These are phyloP conservation scores for Davidsoniella eucalypti DNA, from an alignment of 2,329 filamentous ascomycete species.

Conservation along the genomic window DNA sequence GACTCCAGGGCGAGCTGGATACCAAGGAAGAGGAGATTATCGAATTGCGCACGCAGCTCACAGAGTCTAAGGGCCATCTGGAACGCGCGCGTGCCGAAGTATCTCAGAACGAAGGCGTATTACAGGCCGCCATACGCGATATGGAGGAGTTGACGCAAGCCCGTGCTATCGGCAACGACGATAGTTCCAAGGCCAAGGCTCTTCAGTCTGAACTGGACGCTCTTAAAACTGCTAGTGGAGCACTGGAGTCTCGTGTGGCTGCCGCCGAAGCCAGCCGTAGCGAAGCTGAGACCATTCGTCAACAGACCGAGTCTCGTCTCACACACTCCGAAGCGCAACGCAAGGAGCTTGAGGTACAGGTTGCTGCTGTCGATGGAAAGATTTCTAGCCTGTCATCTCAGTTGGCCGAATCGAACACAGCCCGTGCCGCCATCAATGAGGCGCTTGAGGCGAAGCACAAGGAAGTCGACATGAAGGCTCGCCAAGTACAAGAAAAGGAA, in stretches of 20 bases:
- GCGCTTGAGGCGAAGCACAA: conserved; percentile 25
- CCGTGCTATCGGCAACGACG: conserved; percentile 12
- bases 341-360: conserved; percentile 15
- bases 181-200: conserved; percentile 15
- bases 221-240: conserved; percentile 22
- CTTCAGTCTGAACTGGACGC: conserved; percentile 28
- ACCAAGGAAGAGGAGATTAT: conserved; percentile 13
- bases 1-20: conserved; percentile 12
- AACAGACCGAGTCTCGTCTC: conserved; percentile 9
- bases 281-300: conserved; percentile 13
- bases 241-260: conserved; percentile 10
- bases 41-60: conserved; percentile 12
- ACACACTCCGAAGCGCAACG: conserved; percentile 10
- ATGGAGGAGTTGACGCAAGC: conserved; percentile 15
- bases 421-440: conserved; percentile 24
- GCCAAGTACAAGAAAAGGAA: conserved; percentile 30
- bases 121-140: conserved; percentile 16
- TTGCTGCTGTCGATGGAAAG: conserved; percentile 17
- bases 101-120: conserved; percentile 17
- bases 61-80: conserved; percentile 13
- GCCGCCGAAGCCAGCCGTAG: conserved; percentile 10
- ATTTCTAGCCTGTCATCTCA: conserved; percentile 23
- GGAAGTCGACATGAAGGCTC: conserved; percentile 22
- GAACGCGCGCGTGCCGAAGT: conserved; percentile 12
- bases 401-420: conserved; percentile 20